Percentiles rank a stretch among this genome's conserved stretches.
These are phyloP conservation scores for Hepatocystis sp. DNA, from an alignment of 169 alveolate species.

Conservation along the genomic window DNA sequence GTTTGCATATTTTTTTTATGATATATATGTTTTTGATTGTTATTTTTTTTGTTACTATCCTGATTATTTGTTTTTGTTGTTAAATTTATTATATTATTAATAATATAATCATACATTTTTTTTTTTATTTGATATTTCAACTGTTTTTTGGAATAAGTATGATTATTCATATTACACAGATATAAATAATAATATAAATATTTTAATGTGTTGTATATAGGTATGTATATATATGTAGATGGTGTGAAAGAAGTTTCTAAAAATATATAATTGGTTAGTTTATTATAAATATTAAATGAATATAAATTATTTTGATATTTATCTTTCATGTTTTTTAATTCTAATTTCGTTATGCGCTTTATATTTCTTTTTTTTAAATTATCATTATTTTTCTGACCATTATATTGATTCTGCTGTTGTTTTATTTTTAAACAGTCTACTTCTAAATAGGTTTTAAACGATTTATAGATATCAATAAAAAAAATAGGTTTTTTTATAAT, in stretches of 20 bases:
- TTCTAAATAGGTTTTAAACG: conserved; percentile 66
- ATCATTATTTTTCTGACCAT: conserved; percentile 3
- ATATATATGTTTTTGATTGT: background rate
- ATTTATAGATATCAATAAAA: conserved; percentile 63
- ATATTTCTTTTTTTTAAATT: background rate
- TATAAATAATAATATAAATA: conserved; percentile 41
- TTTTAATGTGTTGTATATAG: conserved; percentile 62
- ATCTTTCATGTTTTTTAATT: conserved; percentile 24
- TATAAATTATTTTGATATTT: conserved; percentile 29
- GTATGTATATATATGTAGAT: conserved; percentile 67
- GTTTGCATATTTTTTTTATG: conserved; percentile 19
- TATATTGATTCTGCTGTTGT: background rate
- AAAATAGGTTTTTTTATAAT: background rate
- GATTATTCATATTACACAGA: conserved; percentile 50
- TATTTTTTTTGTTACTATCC: conserved; percentile 1
- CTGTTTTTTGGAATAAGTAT: conserved; percentile 4
- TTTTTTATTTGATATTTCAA: conserved; percentile 41
- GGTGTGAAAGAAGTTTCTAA: conserved; percentile 71
- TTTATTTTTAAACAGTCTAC: conserved; percentile 7
- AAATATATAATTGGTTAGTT: conserved; percentile 42
- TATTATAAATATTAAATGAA: conserved; percentile 60
- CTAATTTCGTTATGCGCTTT: conserved; percentile 3
- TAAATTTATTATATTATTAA: conserved; percentile 40
- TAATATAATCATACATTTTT: conserved; percentile 67
- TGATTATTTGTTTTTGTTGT: background rate